Evolutionary conservation across 73 alveolate species (phyloP), one percentile per base, ranked within the genome.

Genomic region (Paramecium primaurelia): DNA sequence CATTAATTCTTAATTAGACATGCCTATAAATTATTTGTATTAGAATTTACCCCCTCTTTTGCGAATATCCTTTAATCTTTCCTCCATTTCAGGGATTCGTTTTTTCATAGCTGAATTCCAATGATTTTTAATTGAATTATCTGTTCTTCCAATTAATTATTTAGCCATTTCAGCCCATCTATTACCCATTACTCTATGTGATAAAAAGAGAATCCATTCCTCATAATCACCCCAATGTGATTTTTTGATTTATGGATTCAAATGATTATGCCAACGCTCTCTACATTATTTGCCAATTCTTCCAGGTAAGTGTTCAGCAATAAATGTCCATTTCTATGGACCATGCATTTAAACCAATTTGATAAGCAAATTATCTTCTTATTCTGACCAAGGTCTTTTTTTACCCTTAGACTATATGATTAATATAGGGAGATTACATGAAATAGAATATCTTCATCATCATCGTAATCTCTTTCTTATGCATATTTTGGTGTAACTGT

Each of bases 221-320:
- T 98, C 99, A 86, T 97, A 98, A 54, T 96, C 98, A 10, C 98
- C 94, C 99, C 99, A 97, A 58, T 75, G 94, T 36, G 98, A 98
- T 93, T 97, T 97, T 85, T 98, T 98, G 40, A 98, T 98, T 34
- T 96, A 93, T 5, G 99, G 99, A 92, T 98, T 97, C 89, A 98
- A 92, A 86, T 98, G 99, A 92, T 98, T 98, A 91, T 97, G 99
- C 99, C 99, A 98, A 77, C 99, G 97, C 92, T 98, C 99, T 88
- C 99, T 92, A 77, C 99, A 98, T 93, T 98, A 98, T 77, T 98
- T 98, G 8, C 99, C 99, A 14, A 98, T 98, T 73, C 99, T 92
- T 54, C 99, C 99, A 0, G 98, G 99, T 59, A 98, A 93, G 83
- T 96, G 98, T 47, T 97, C 94, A 49, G 99, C 98, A 42, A 98